A percentile compares a stretch with the other conserved stretches of the same genome.
These are phyloP conservation scores for Coleophoma cylindrospora DNA, from an alignment of 2,329 filamentous ascomycete species.

Conservation along the genomic window DNA sequence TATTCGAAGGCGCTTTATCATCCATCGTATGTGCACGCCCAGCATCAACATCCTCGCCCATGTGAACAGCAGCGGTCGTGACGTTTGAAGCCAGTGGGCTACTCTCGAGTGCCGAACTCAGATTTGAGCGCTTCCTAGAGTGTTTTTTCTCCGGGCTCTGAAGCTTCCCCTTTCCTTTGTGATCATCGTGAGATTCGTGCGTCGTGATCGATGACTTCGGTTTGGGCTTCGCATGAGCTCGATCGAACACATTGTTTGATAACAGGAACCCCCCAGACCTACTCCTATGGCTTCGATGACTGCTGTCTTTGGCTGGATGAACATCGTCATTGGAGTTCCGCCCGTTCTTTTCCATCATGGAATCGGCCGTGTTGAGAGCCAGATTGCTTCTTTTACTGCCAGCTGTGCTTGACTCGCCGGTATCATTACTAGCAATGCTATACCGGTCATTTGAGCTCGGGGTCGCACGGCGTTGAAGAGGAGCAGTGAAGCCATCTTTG, in stretches of 20 bases:
- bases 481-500: neutral
- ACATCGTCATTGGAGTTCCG: neutral
- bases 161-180: conserved; percentile 19
- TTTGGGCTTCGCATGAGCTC: neutral
- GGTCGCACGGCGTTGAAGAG: conserved; percentile 14
- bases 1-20: conserved; percentile 6
- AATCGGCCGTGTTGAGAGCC: conserved; percentile 1
- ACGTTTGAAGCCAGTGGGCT: conserved; percentile 21
- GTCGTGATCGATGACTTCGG: conserved; percentile 6
- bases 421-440: conserved; percentile 35
- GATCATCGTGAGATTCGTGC: conserved; percentile 14
- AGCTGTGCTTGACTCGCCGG: conserved; percentile 38
- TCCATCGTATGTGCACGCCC: conserved; percentile 2
- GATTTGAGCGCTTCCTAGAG: conserved; percentile 15
- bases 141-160: conserved; percentile 16
- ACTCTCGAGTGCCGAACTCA: conserved; percentile 13
- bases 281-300: conserved; percentile 21
- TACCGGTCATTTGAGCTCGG: conserved; percentile 19
- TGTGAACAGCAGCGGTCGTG: conserved; percentile 6
- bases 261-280: conserved; percentile 25
- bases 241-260: conserved; percentile 17
- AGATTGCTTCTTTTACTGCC: conserved; percentile 24
- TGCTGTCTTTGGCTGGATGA: conserved; percentile 13
- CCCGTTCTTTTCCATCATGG: neutral
- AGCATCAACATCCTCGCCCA: conserved; percentile 1